Evolutionary conservation across 768 basidiomycete genomes (phyloP).

Genomic region (Tubosaeta sp.): DNA sequence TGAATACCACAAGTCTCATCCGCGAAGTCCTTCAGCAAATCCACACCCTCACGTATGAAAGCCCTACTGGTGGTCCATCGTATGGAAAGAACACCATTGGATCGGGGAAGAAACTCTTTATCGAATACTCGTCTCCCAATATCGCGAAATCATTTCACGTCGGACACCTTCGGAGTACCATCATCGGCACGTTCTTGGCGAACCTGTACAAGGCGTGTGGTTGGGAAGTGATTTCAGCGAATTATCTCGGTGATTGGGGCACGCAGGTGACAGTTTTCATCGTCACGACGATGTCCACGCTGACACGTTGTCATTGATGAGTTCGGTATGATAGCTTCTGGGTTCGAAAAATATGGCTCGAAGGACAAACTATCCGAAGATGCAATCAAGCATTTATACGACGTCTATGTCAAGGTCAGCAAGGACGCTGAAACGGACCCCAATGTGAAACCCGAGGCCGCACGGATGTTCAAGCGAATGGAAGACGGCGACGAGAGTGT

Average conservation of each 20-base stretch:
- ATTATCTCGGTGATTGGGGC: slow-evolving; percentile 98
- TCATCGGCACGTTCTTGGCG: slow-evolving; percentile 91
- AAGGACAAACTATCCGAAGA: slow-evolving; percentile 79
- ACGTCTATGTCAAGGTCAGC: slow-evolving; percentile 94
- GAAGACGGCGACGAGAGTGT: slow-evolving; percentile 87
- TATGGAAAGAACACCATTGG: slow-evolving; percentile 83
- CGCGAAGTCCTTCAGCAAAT: slow-evolving; percentile 69
- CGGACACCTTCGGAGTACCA: slow-evolving; percentile 95
- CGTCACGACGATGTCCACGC: neutral
- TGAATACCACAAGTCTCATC: slow-evolving; percentile 60
- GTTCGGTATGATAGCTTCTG: slow-evolving; percentile 86
- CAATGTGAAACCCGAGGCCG: slow-evolving; percentile 69
- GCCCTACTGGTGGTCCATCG: slow-evolving; percentile 53
- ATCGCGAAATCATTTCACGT: slow-evolving; percentile 99
- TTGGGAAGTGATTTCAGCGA: slow-evolving; percentile 87
- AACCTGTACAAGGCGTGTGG: slow-evolving; percentile 91
- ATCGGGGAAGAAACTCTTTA: slow-evolving; percentile 74
- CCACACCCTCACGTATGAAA: slow-evolving; percentile 62
- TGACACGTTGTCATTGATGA: slow-evolving; percentile 22
- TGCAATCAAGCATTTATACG: slow-evolving; percentile 91
- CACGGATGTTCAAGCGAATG: slow-evolving; percentile 90
- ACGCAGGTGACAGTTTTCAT: slow-evolving; percentile 64
- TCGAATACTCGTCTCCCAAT: slow-evolving; percentile 96
- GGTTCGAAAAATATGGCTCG: slow-evolving; percentile 89
- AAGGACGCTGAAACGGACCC: slow-evolving; percentile 74